These are phyloP conservation scores for Klebsormidium nitens DNA, from an alignment of 139 green algal species.

Conservation along the genomic window DNA sequence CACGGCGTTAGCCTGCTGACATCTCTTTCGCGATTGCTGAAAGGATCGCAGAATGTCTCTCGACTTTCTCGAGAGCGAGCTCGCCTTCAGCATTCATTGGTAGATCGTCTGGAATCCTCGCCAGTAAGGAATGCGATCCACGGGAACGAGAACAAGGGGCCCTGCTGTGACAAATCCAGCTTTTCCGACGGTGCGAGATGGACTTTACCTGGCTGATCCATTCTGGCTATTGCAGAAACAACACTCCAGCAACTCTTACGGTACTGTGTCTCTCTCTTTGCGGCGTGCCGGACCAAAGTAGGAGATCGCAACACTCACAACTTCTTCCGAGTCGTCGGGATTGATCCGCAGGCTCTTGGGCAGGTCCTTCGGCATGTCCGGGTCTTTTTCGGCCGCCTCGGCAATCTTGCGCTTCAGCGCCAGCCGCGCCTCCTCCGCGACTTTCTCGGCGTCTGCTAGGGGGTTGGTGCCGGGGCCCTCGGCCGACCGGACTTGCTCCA, in stretches of 20 bases:
- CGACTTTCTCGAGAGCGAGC: too few relatives aligned
- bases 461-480: conserved; percentile 4
- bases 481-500: conserved; percentile 2
- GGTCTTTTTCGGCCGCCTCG: conserved; percentile 12
- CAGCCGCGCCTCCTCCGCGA: conserved; percentile 18
- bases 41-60: too few relatives aligned
- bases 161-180: too few relatives aligned
- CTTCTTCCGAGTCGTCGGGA: conserved; percentile 35
- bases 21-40: too few relatives aligned
- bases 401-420: conserved; percentile 33
- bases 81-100: too few relatives aligned
- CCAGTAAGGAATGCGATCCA: too few relatives aligned
- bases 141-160: too few relatives aligned
- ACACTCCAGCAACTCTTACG: background rate
- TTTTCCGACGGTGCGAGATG: background rate
- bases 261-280: background rate
- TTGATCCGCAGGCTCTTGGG: conserved; percentile 31
- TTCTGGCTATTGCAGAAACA: background rate
- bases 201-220: background rate
- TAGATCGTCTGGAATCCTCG: too few relatives aligned
- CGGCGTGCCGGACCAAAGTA: background rate
- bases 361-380: conserved; percentile 15
- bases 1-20: too few relatives aligned
- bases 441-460: conserved; percentile 17
- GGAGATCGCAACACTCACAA: conserved; percentile 16